Conservation (phyloP, 2,329 filamentous ascomycete genomes). For the Arachnomyces sp. region DNA sequence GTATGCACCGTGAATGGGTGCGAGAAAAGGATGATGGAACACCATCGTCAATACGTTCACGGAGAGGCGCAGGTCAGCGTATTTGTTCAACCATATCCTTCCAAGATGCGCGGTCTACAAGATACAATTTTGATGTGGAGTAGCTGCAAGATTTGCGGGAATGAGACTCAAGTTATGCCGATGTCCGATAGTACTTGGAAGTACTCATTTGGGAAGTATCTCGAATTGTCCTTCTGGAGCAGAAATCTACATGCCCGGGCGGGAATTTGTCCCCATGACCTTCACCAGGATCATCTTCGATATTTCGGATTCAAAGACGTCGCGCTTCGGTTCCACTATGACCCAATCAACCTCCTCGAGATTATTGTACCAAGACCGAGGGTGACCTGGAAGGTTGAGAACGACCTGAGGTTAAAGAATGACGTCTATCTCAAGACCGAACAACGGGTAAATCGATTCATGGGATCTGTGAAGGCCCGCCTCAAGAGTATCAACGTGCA, state of each 20-base stretch:
- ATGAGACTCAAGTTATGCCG: slow-evolving; percentile 76
- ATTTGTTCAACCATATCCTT: slow-evolving; percentile 68
- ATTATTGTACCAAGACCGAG: slow-evolving; percentile 83
- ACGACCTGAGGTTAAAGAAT: slow-evolving; percentile 86
- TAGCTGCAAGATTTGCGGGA: slow-evolving; percentile 82
- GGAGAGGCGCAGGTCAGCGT: slow-evolving; percentile 89
- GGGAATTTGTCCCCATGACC: slow-evolving; percentile 77
- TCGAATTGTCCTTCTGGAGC: slow-evolving; percentile 97
- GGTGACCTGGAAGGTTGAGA: slow-evolving; percentile 96
- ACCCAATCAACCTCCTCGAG: slow-evolving; percentile 84
- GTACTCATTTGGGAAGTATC: slow-evolving; percentile 95
- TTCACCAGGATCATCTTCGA: slow-evolving; percentile 82
- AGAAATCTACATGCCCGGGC: slow-evolving; percentile 66
- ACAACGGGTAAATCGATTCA: slow-evolving; percentile 76
- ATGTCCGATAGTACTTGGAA: slow-evolving; percentile 97
- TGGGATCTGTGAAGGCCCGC: slow-evolving; percentile 72
- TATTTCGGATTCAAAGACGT: slow-evolving; percentile 87
- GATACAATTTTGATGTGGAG: slow-evolving; percentile 96
- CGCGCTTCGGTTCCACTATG: slow-evolving; percentile 82
- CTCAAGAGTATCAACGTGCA: slow-evolving; percentile 85
- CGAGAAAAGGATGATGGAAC: slow-evolving; percentile 79
- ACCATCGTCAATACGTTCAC: slow-evolving; percentile 94
- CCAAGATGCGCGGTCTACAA: slow-evolving; percentile 55
- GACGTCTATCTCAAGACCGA: slow-evolving; percentile 77
- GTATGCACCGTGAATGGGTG: slow-evolving; percentile 77